Evolutionary conservation across 768 basidiomycete species (phyloP).

Genomic region (Suillus tomentosus): DNA sequence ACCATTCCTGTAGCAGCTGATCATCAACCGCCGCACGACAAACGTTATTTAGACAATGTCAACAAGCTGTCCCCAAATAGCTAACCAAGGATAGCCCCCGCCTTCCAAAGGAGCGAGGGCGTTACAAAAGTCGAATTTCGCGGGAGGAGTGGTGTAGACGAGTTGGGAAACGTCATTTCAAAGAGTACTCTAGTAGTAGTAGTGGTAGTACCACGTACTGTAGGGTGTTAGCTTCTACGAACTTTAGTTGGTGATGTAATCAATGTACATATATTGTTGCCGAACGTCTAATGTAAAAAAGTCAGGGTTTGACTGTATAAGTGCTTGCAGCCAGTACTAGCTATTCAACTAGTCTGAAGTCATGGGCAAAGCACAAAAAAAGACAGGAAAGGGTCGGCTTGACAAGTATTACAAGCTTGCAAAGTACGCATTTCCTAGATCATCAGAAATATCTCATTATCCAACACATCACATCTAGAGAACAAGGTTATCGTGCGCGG

Average conservation of each 20-base stretch:
- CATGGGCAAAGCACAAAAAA: constrained; percentile 87
- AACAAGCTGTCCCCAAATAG: background rate
- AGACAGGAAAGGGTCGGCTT: constrained; percentile 93
- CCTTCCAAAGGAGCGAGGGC: constrained; percentile 41
- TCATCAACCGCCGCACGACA: background rate
- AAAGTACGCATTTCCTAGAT: constrained; percentile 50
- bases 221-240: background rate
- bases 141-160: constrained; percentile 33
- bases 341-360: too few relatives aligned
- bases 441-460: constrained; percentile 7
- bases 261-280: background rate
- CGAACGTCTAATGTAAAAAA: constrained; percentile 5
- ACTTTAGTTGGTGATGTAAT: background rate
- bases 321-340: background rate
- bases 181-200: background rate
- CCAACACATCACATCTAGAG: constrained; percentile 50
- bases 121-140: constrained; percentile 16
- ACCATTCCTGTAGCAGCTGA: constrained; percentile 54
- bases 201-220: background rate
- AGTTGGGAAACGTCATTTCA: constrained; percentile 22
- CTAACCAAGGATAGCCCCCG: constrained; percentile 45
- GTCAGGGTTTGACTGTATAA: background rate
- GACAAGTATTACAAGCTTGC: constrained; percentile 98
- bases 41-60: background rate
- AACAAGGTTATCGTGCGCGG: constrained; percentile 99